Conservation (phyloP, 1,284 basidiomycete species). For the Macrocystidia cucumis region DNA sequence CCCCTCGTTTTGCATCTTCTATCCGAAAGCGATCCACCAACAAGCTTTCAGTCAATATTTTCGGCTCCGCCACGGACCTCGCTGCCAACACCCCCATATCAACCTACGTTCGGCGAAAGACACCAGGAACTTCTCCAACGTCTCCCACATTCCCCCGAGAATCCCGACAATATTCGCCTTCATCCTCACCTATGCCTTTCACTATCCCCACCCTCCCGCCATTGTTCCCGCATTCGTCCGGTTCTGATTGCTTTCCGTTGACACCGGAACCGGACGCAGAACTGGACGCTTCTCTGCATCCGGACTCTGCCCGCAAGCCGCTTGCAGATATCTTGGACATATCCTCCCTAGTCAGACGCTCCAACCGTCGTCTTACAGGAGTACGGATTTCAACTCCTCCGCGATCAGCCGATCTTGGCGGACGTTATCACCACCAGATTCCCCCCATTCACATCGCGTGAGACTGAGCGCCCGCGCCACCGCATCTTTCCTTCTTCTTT, state of each 20-base stretch:
- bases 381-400: constrained; percentile 35
- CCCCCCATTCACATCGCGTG: constrained; percentile 16
- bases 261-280: constrained; percentile 29
- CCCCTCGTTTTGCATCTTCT: constrained; percentile 38
- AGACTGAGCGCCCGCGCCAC: constrained; percentile 7
- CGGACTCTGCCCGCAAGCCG: constrained; percentile 15
- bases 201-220: constrained; percentile 50
- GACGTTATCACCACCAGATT: constrained; percentile 18
- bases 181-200: constrained; percentile 40
- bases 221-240: constrained; percentile 31
- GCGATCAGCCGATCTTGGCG: constrained; percentile 19
- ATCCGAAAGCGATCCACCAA: constrained; percentile 26
- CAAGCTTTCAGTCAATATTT: constrained; percentile 32
- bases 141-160: constrained; percentile 52
- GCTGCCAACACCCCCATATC: constrained; percentile 63
- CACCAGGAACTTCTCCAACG: constrained; percentile 64
- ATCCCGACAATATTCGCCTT: constrained; percentile 25
- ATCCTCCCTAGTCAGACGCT: constrained; percentile 20
- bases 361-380: constrained; percentile 28
- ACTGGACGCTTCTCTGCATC: constrained; percentile 12
- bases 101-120: constrained; percentile 67
- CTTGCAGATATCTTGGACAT: constrained; percentile 20
- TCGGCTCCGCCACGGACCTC: constrained; percentile 36
- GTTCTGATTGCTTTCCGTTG: constrained; percentile 30
- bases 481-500: constrained; percentile 11